Conservation (phyloP, 2,329 filamentous ascomycete species). For the Hortaea werneckii region DNA sequence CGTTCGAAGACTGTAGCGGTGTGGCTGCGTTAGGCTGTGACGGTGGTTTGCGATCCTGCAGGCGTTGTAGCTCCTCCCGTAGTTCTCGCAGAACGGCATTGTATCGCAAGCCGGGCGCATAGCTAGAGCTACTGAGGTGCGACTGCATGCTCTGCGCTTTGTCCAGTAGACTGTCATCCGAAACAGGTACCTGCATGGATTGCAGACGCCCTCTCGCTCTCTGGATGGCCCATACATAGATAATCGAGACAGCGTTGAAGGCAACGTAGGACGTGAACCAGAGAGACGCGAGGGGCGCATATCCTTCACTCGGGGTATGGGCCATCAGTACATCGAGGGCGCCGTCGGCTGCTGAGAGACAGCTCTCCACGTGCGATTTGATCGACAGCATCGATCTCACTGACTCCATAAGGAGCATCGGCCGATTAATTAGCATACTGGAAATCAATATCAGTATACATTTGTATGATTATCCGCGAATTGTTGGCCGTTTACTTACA, state of each 20-base stretch:
- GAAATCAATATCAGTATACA: too few species aligned
- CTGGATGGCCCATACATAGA: slow-evolving; percentile 47
- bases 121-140: slow-evolving; percentile 33
- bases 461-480: too few species aligned
- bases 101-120: slow-evolving; percentile 40
- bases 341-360: slow-evolving; percentile 38
- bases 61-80: slow-evolving; percentile 30
- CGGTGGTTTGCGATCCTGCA: slow-evolving; percentile 3
- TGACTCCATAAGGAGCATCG: slow-evolving; percentile 38
- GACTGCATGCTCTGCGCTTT: slow-evolving; percentile 39
- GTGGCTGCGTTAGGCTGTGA: background rate
- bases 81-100: slow-evolving; percentile 45
- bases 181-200: slow-evolving; percentile 1
- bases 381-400: slow-evolving; percentile 15
- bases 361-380: slow-evolving; percentile 32
- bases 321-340: slow-evolving; percentile 36
- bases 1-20: background rate
- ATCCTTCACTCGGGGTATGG: slow-evolving; percentile 25
- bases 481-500: slow-evolving; percentile 10
- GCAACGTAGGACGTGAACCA: slow-evolving; percentile 47
- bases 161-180: slow-evolving; percentile 26
- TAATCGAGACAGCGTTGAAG: slow-evolving; percentile 44
- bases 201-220: slow-evolving; percentile 17
- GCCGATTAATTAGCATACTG: slow-evolving; percentile 44
- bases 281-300: slow-evolving; percentile 34